A percentile compares a stretch with the other conserved stretches of the same genome.
Evolutionary conservation across 768 basidiomycete species (phyloP).

Genomic region (Tylopilus plumbeoviolaceoides): DNA sequence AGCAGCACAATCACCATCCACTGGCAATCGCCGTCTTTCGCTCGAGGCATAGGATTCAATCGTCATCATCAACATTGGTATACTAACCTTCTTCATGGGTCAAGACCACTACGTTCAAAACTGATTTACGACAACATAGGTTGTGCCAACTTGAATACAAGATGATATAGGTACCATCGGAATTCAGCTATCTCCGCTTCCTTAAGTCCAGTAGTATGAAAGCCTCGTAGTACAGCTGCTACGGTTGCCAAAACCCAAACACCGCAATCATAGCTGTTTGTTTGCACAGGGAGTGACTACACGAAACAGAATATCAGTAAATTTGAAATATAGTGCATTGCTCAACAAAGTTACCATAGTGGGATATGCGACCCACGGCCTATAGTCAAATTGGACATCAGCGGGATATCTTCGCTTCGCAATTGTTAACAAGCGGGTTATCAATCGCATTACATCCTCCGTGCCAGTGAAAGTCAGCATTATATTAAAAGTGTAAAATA

Average conservation of each 20-base stretch:
- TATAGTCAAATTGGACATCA: background rate
- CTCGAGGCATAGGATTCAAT: too few species aligned
- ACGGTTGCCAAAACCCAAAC: slow-evolving; percentile 1
- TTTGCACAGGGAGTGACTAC: background rate
- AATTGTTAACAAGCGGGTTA: background rate
- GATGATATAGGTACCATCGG: background rate
- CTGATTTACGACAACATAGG: background rate
- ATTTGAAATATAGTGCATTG: too few species aligned
- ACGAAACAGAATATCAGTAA: background rate
- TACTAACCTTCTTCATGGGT: too few species aligned
- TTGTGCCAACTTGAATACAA: background rate
- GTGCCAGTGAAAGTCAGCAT: background rate
- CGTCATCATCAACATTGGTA: too few species aligned
- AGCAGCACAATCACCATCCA: background rate
- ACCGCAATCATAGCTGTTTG: too few species aligned
- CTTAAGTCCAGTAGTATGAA: background rate
- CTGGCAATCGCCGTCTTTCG: too few species aligned
- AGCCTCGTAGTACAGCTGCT: background rate
- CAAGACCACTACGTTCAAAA: too few species aligned
- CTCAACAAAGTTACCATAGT: background rate
- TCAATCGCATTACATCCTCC: slow-evolving; percentile 3
- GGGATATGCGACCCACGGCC: background rate
- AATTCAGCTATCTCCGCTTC: background rate
- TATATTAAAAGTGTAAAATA: background rate
- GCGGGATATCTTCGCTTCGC: background rate